Base-by-base conservation (phyloP, 108 stramenopile species). In the Conticribra guillardii region DNA sequence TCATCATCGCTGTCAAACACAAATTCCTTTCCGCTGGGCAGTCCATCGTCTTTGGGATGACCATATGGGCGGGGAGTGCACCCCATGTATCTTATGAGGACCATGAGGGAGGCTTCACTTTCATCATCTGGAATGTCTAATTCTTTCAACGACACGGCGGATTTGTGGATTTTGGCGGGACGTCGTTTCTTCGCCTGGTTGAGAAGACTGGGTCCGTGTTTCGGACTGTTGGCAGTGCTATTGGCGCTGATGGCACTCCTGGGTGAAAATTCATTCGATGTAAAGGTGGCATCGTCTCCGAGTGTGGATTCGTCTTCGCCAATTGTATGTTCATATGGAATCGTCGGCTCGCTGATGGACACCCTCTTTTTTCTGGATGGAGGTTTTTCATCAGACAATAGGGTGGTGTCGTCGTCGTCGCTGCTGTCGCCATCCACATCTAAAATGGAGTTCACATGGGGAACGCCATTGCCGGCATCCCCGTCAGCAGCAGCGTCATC, bases 61-160 rank as follows among this genome's bases (percentile, higher is more conserved):
- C 65, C 77, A 17, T 71, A 79, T 8, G 46, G n/a, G 30, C 21
- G 17, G 14, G 69, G 26, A 27, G 77, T 71, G 60, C 77, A 79
- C n/a, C 77, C 77, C 56, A 79, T 79, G 59, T 79, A 79, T 45
- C 77, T 29, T 64, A 79, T 71, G 0, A 79, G 64, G 4, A 79
- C 77, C 56, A 71, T 51, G 26, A 79, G 49, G 26, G 77, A 79
- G 1, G 77, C 77, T 37, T 79, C 77, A 16, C 65, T 67, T 48
- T 79, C 70, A 58, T 79, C 77, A 50, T 79, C 77, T 33, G 77
- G 64, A 45, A 78, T 69, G n/a, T 67, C 55, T 16, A 62, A 28
- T 34, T 28, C 21, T 37, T 34, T 41, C 19, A 18, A 32, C 22
- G 46, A 18, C 5, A 16, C 48, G 16, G n/a, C 32, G 34, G 56